Percentiles rank a stretch among this genome's conserved stretches.
These are phyloP conservation scores for Cryptococcus hybrid DNA, from an alignment of 1,284 basidiomycete species.

Conservation along the genomic window DNA sequence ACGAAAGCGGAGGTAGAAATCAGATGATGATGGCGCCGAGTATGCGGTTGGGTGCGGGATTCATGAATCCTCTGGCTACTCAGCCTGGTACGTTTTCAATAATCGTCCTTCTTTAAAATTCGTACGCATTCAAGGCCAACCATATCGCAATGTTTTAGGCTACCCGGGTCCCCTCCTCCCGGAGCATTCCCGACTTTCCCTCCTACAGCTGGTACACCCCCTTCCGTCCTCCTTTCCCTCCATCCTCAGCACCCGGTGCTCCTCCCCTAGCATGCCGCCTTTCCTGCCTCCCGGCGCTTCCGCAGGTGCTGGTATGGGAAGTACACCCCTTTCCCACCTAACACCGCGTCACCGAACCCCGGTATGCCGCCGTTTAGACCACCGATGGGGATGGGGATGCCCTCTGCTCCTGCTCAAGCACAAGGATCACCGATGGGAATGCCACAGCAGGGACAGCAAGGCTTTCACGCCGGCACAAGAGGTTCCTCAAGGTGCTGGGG, in stretches of 20 bases:
- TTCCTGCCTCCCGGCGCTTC: conserved; percentile 7
- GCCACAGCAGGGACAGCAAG: conserved; percentile 24
- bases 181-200: conserved; percentile 5
- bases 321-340: neutral
- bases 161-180: conserved; percentile 29
- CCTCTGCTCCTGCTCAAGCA: neutral
- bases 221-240: conserved; percentile 36
- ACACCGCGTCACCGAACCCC: conserved; percentile 14
- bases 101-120: neutral
- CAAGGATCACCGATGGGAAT: neutral
- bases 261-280: no score
- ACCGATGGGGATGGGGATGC: conserved; percentile 20
- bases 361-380: conserved; percentile 65
- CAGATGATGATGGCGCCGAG: conserved; percentile 69
- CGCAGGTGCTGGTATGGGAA: neutral
- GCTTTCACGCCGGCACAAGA: conserved; percentile 44
- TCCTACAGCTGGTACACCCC: conserved; percentile 53
- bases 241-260: no score
- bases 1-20: conserved; percentile 60
- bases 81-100: conserved; percentile 4
- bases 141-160: conserved; percentile 11
- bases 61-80: conserved; percentile 40
- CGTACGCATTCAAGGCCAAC: neutral
- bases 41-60: conserved; percentile 45
- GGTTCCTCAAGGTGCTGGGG: neutral